A percentile compares a stretch with the other conserved stretches of the same genome.
Evolutionary conservation across 768 basidiomycete genomes (phyloP).

Genomic region (Dictyophora rubrovolvata): DNA sequence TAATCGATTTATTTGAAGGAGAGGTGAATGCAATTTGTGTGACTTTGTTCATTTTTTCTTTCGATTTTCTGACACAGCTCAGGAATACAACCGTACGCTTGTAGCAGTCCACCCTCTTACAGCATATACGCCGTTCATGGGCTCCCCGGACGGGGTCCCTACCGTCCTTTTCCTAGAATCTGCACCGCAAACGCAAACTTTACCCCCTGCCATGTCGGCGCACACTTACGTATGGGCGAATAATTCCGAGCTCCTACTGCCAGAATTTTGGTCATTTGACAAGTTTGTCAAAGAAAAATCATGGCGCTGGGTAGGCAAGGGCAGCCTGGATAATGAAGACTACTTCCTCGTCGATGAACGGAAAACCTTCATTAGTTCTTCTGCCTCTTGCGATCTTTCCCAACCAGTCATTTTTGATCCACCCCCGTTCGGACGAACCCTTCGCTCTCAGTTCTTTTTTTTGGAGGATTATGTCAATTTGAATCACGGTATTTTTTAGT

Average conservation of each 20-base stretch:
- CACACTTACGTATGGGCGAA: slow-evolving; percentile 67
- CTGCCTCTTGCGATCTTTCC: not conserved
- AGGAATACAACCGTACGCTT: slow-evolving; percentile 64
- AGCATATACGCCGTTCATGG: slow-evolving; percentile 23
- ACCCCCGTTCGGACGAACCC: slow-evolving; percentile 20
- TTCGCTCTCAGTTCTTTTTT: slow-evolving; percentile 25
- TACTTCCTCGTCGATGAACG: slow-evolving; percentile 46
- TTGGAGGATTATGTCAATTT: slow-evolving; percentile 23
- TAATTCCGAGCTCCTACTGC: slow-evolving; percentile 33
- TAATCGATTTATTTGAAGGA: slow-evolving; percentile 79
- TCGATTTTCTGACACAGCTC: not conserved
- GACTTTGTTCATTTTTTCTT: not conserved
- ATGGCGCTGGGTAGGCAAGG: slow-evolving; percentile 62
- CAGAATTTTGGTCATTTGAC: slow-evolving; percentile 71
- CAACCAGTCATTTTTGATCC: not conserved
- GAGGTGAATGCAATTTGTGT: slow-evolving; percentile 33
- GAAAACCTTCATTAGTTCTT: slow-evolving; percentile 22
- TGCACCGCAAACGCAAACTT: slow-evolving; percentile 11
- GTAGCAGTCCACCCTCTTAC: slow-evolving; percentile 51
- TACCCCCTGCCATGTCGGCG: slow-evolving; percentile 36
- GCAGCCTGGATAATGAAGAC: slow-evolving; percentile 25
- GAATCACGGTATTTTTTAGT: slow-evolving; percentile 22
- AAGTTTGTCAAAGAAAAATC: slow-evolving; percentile 69
- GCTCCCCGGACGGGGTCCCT: slow-evolving; percentile 21
- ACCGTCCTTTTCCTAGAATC: slow-evolving; percentile 32